Evolutionary conservation across 176 grass and related monocot genomes (phyloP), one percentile per base, ranked within the genome.

Genomic region (Aegilops tauschii): DNA sequence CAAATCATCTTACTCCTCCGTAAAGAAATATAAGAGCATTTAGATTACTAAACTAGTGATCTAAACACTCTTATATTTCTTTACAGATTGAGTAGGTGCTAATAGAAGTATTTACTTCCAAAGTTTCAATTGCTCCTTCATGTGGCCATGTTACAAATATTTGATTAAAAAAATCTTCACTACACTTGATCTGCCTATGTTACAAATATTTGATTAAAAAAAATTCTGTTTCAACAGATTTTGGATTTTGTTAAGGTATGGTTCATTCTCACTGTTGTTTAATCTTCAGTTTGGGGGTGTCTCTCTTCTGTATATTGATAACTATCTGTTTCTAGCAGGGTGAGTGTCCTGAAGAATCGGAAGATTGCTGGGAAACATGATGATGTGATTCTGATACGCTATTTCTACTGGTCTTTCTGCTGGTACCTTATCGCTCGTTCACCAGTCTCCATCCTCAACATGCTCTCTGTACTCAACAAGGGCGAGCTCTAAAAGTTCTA

Each of bases 221-320:
- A 45, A 12, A 44, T 44, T 5, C 18, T 95, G 50, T 98, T 98
- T 90, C 93, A 93, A 72, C 85, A 69, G 30, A 93, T 98, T 42
- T 92, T 79, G 79, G 93, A 95, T 86, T 95, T 85, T 85, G 54
- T 93, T 8, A 88, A 93, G 95, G 95, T 98, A 21, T 52, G 44
- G 49, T 77, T 84, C 31, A 35, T 77, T 6, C 23, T 56, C 47
- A 3, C 52, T 52, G 36, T 70, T 80, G 16, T 45, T 91, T 25
- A 12, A 13, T 1, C 30, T n/a, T 29, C 40, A 52, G 30, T 82
- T 8, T 49, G 23, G n/a, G n/a, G 40, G 40, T 11, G 66, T 78
- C 28, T 31, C 16, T 50, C 45, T 83, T 28, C 59, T n/a, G 76
- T 63, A 54, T 23, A 25, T 79, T 34, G 52, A 14, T 84, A 47